Percentiles rank a stretch among this genome's conserved stretches.
phyloP scores from a whole-genome alignment of 106 monocot species.

The Triglochin maritima region DNA sequence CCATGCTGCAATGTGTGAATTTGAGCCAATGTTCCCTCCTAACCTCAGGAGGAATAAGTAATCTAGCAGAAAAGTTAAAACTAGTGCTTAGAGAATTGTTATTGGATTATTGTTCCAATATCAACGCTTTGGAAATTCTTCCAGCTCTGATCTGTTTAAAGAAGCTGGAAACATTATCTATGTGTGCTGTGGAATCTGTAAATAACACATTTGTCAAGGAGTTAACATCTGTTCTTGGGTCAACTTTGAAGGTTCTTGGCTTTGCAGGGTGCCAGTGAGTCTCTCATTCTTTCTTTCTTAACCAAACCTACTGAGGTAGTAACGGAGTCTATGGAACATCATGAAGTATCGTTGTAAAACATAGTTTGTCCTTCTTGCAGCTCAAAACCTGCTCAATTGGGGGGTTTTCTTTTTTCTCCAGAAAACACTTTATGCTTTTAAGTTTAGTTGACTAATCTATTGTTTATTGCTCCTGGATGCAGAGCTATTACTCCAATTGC shows the following conservation, averaged over 20 bases:
- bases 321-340: background rate
- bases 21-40: conserved; percentile 67
- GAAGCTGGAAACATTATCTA: conserved; percentile 48
- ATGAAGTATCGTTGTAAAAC: background rate
- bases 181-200: conserved; percentile 45
- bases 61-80: conserved; percentile 33
- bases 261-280: conserved; percentile 64
- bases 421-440: background rate
- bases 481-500: conserved; percentile 46
- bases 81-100: conserved; percentile 41
- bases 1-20: conserved; percentile 46
- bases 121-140: conserved; percentile 59
- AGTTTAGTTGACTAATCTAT: background rate
- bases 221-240: conserved; percentile 41
- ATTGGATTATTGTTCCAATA: conserved; percentile 61
- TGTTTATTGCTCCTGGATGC: conserved; percentile 8
- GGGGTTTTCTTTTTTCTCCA: background rate
- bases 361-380: background rate
- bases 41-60: conserved; percentile 48
- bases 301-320: background rate
- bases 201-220: conserved; percentile 40
- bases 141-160: conserved; percentile 49
- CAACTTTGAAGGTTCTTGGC: conserved; percentile 40
- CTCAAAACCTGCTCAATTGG: too few relatives aligned
- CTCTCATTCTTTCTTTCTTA: conserved; percentile 4